Conservation (phyloP, 805 yeast species). For the Candida alai region DNA sequence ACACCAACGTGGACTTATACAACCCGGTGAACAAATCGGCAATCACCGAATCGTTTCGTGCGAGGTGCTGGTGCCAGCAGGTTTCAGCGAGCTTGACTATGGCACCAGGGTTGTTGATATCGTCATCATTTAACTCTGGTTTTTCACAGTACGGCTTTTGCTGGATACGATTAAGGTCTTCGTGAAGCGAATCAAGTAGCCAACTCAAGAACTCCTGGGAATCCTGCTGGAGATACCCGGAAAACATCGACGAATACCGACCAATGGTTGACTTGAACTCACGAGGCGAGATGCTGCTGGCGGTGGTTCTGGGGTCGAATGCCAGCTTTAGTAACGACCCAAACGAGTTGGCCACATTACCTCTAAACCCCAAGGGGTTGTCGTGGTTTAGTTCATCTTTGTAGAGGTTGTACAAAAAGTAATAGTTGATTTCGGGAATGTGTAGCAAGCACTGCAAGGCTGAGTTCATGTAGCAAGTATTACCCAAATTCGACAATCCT, state of each 20-base stretch:
- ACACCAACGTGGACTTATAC: conserved; percentile 83
- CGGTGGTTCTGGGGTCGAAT: conserved; percentile 29
- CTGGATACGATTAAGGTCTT: conserved; percentile 79
- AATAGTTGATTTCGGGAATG: conserved; percentile 75
- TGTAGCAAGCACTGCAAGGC: conserved; percentile 88
- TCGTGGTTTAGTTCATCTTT: conserved; percentile 62
- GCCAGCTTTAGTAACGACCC: conserved; percentile 61
- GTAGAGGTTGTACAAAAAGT: conserved; percentile 62
- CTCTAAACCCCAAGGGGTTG: conserved; percentile 85
- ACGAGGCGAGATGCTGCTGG: conserved; percentile 50
- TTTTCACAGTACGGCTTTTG: conserved; percentile 85
- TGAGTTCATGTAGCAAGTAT: conserved; percentile 92
- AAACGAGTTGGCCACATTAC: conserved; percentile 76
- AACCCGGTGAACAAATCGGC: conserved; percentile 86
- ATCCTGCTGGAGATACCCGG: conserved; percentile 85
- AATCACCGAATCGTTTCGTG: conserved; percentile 80
- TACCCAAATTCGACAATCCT: conserved; percentile 76
- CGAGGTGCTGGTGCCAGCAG: conserved; percentile 78
- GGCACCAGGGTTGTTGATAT: conserved; percentile 48
- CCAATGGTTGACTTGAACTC: conserved; percentile 80
- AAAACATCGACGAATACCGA: conserved; percentile 69
- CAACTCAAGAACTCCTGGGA: conserved; percentile 91
- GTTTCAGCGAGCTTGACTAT: conserved; percentile 61
- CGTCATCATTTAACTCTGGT: conserved; percentile 71
- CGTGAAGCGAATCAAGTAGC: conserved; percentile 84